Evolutionary conservation across 1,139 yeast species (phyloP).

Genomic region (Kurtzmaniella quercitrusa): DNA sequence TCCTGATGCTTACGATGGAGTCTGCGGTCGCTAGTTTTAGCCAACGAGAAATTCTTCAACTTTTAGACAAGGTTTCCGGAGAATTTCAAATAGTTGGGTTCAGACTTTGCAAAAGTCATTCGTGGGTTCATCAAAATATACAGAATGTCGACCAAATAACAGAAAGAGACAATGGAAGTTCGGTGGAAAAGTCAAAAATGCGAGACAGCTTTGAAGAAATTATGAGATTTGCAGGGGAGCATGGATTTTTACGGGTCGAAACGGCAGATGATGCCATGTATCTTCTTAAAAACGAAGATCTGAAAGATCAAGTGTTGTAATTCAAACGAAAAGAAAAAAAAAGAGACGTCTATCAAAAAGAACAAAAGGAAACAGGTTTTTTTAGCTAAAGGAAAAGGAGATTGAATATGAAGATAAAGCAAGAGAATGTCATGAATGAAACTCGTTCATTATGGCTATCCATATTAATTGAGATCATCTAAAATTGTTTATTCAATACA

Average conservation of each 20-base stretch:
- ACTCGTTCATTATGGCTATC: no score
- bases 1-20: slow-evolving; percentile 30
- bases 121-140: slow-evolving; percentile 8
- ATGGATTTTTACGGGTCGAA: slow-evolving; percentile 28
- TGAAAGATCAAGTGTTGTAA: no score
- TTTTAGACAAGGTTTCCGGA: slow-evolving; percentile 15
- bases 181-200: background rate
- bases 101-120: slow-evolving; percentile 19
- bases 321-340: no score
- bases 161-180: background rate
- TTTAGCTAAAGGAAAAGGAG: no score
- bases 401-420: no score
- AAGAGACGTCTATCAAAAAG: no score
- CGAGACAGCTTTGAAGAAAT: slow-evolving; percentile 7
- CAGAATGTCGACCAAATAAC: background rate
- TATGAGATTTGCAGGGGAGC: slow-evolving; percentile 24
- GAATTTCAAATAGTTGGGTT: slow-evolving; percentile 28
- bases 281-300: slow-evolving; percentile 9
- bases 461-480: no score
- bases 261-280: slow-evolving; percentile 22
- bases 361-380: no score
- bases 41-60: slow-evolving; percentile 20
- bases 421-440: no score
- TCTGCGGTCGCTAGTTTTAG: slow-evolving; percentile 17
- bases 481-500: no score